Evolutionary conservation across 306 rosid genomes (phyloP).

Genomic region (Psophocarpus tetragonolobus): DNA sequence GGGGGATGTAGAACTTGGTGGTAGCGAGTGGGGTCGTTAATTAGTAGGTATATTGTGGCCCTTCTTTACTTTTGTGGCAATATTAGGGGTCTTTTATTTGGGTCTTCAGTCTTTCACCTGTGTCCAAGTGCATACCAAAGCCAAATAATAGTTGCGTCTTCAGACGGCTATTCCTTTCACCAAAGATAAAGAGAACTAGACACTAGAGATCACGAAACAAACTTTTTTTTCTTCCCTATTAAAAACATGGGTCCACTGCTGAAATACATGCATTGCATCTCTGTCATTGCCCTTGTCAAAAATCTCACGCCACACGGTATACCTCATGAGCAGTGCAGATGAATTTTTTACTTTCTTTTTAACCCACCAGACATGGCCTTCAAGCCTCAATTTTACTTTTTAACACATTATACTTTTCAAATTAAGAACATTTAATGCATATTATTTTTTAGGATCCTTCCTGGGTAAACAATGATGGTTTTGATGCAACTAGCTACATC

Average conservation of each 20-base stretch:
- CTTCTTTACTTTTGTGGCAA: constrained; percentile 38
- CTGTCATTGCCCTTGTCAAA: constrained; percentile 5
- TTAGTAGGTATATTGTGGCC: constrained; percentile 41
- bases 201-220: constrained; percentile 24
- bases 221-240: constrained; percentile 16
- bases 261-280: not conserved
- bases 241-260: constrained; percentile 38
- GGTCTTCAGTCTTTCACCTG: constrained; percentile 19
- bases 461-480: not conserved
- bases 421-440: not conserved
- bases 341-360: not conserved
- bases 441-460: not conserved
- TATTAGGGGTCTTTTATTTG: constrained; percentile 19
- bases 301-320: constrained; percentile 22
- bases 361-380: not conserved
- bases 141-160: constrained; percentile 46
- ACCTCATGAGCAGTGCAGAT: not conserved
- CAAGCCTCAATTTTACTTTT: not conserved
- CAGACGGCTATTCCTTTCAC: constrained; percentile 31
- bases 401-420: not conserved
- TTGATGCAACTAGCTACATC: constrained; percentile 13
- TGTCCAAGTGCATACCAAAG: constrained; percentile 15
- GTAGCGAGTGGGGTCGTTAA: constrained; percentile 33
- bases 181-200: constrained; percentile 32
- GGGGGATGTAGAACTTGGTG: constrained; percentile 6